Base-by-base conservation (phyloP, 2,329 filamentous ascomycete genomes). In the Aaosphaeria arxii region DNA sequence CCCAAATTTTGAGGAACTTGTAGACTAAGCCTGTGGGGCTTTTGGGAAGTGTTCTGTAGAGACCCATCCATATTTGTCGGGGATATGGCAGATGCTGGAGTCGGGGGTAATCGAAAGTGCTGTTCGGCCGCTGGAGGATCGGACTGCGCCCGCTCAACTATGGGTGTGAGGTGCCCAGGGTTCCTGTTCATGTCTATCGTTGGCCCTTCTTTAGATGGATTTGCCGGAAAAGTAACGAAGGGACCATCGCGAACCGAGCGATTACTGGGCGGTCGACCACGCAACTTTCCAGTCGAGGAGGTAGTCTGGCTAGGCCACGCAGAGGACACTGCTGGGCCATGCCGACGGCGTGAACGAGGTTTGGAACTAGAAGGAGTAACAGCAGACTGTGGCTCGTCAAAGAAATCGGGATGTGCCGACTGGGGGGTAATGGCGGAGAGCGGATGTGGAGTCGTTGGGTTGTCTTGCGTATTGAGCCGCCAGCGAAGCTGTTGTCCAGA, bases 311-410 rank as follows among this genome's bases (percentile, higher is more conserved):
- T 83, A 47, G 87, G 84, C 91, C 91, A 96, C 1, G 91, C 91
- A 7, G 91, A 96, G 1, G 91, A 96, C 0, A 96, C 89, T 5
- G 89, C 90, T 0, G 90, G 88, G 0, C 91, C 91, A 65, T 95
- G 88, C 4, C 89, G 82, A 47, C 86, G 77, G 46, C 80, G 70
- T 5, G 76, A 69, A 49, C 80, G 70, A 53, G 78, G 85, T 33
- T 70, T 69, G 9, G 70, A 62, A 42, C 67, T 66, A 45, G 80
- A 83, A 1, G 86, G 84, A 4, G 86, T 88, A n/a, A 88, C 76
- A 4, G 88, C 88, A 1, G 89, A 91, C 43, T 79, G 84, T 7
- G 88, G 87, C 53, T 89, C 86, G 42, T 78, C 74, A 47, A 76
- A 75, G 43, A 74, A 75, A 56, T 76, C 71, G 5, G 75, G 71